Percentiles rank a stretch among this genome's conserved stretches.
phyloP scores from a whole-genome alignment of 2,329 filamentous ascomycete genomes.

The Emergomyces orientalis region DNA sequence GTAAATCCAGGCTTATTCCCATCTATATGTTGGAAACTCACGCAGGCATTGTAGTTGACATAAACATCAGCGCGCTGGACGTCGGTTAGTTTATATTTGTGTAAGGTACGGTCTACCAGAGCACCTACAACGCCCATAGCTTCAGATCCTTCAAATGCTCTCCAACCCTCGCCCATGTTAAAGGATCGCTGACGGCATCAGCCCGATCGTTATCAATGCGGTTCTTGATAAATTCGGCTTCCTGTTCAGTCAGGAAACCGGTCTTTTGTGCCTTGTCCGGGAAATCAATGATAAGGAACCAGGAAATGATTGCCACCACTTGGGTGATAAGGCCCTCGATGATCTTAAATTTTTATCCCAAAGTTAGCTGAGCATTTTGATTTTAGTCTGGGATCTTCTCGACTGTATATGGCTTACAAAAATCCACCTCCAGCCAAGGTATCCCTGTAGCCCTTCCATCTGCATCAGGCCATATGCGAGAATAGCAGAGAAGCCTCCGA shows the following conservation, averaged over 20 bases:
- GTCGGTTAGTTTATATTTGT: neutral
- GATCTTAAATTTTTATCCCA: constrained; percentile 19
- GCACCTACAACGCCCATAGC: constrained; percentile 13
- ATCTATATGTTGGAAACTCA: neutral
- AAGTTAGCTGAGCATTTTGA: neutral
- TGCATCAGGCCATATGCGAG: constrained; percentile 35
- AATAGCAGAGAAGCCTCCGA: constrained; percentile 41
- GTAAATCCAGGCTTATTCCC: neutral
- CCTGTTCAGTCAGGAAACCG: constrained; percentile 29
- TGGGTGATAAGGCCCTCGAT: constrained; percentile 37
- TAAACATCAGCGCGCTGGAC: neutral
- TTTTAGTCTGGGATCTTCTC: neutral
- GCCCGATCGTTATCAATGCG: constrained; percentile 45
- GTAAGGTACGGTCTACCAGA: constrained; percentile 4
- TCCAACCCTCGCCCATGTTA: constrained; percentile 36
- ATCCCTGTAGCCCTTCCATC: constrained; percentile 35
- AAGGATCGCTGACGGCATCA: constrained; percentile 42
- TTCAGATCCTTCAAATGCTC: constrained; percentile 8
- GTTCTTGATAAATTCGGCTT: constrained; percentile 42
- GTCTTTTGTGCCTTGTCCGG: constrained; percentile 24
- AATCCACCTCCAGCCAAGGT: constrained; percentile 46
- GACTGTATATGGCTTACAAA: constrained; percentile 28
- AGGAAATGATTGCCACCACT: constrained; percentile 19
- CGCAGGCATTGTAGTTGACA: constrained; percentile 7
- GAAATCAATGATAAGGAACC: constrained; percentile 30